phyloP scores from a whole-genome alignment of 1,139 yeast species.

The Magnusiomyces suaveolens region DNA sequence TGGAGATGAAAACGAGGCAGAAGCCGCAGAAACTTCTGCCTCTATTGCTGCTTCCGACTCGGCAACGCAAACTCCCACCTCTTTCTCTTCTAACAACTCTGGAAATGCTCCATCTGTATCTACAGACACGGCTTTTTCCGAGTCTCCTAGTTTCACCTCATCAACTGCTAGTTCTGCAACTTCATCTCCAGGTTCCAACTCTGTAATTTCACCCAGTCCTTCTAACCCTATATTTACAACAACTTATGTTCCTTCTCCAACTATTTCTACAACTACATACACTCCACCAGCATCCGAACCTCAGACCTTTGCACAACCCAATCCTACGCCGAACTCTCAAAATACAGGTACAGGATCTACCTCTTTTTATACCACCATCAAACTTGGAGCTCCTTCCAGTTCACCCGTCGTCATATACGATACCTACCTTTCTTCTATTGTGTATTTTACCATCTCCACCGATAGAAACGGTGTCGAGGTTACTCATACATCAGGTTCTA shows the following conservation, averaged over 20 bases:
- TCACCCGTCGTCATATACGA: background rate
- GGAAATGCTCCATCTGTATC: background rate
- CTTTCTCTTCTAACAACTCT: background rate
- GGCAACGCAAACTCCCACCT: background rate
- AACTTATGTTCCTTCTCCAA: background rate
- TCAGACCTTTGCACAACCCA: too few species aligned
- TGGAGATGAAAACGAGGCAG: background rate
- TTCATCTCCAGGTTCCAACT: background rate
- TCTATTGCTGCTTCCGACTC: background rate
- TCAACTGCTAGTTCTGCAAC: background rate
- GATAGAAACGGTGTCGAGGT: background rate
- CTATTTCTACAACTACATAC: too few species aligned
- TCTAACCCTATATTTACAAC: background rate
- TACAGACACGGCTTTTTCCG: background rate
- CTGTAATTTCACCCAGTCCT: background rate
- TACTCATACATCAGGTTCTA: background rate
- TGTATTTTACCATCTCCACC: background rate
- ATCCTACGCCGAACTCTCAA: too few species aligned
- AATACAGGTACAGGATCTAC: too few species aligned
- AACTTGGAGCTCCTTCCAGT: background rate
- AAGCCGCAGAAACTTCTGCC: constrained; percentile 3
- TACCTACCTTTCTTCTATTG: background rate
- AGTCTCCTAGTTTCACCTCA: background rate
- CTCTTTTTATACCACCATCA: background rate
- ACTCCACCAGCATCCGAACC: too few species aligned